These are phyloP conservation scores for Penium margaritaceum DNA, from an alignment of 139 green algal species.

Conservation along the genomic window DNA sequence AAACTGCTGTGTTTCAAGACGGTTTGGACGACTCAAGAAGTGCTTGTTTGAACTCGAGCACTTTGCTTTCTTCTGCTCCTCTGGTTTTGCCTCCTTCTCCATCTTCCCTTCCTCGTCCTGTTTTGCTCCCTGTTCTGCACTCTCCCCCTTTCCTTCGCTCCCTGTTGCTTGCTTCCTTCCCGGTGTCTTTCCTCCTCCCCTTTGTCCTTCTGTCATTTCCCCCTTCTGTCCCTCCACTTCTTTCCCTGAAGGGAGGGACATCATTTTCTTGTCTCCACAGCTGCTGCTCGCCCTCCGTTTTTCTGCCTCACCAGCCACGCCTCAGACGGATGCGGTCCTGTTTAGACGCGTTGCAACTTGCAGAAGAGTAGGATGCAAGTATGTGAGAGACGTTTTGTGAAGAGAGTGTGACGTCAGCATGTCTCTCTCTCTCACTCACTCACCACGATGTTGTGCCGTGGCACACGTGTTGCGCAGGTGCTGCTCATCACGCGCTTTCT, in stretches of 20 bases:
- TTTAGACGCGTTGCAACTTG: no score
- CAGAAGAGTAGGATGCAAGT: no score
- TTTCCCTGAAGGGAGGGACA: background rate
- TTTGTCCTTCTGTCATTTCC: background rate
- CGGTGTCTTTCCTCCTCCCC: background rate
- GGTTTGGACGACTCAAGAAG: no score
- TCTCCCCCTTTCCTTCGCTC: background rate
- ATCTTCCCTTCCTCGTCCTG: no score
- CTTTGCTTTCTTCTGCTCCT: no score
- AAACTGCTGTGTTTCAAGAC: no score
- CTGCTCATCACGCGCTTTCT: conserved; percentile 42
- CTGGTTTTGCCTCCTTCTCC: no score
- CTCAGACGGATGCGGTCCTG: no score
- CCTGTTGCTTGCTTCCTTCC: background rate
- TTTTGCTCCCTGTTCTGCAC: background rate
- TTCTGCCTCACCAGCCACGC: background rate
- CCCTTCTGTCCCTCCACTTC: background rate
- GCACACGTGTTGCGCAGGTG: background rate
- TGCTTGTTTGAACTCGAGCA: no score
- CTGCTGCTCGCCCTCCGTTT: background rate
- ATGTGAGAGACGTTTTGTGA: no score
- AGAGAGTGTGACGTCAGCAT: background rate
- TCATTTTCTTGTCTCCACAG: background rate
- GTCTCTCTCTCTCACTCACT: background rate
- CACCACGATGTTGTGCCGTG: background rate